Conservation (phyloP, 1,284 basidiomycete species). For the Ustilago sp. region DNA sequence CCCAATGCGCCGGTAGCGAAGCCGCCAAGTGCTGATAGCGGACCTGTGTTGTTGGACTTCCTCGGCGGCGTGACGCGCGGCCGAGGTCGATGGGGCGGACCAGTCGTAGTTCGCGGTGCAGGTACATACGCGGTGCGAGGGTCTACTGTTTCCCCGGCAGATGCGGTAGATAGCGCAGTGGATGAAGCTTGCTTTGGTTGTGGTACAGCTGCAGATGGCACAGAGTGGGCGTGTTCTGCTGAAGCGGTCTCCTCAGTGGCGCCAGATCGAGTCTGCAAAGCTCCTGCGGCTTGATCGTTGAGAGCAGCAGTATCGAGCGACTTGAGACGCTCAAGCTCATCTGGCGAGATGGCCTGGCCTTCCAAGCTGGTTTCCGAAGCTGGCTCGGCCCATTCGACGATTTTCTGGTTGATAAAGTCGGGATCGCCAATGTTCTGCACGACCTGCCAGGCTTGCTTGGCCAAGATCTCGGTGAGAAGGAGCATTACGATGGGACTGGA, state of each 20-base stretch:
- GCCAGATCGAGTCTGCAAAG: background rate
- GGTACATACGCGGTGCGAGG: conserved; percentile 3
- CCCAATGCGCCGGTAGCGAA: conserved; percentile 48
- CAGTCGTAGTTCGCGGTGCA: conserved; percentile 9
- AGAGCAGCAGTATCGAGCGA: conserved; percentile 29
- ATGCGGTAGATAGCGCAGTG: background rate
- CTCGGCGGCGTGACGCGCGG: conserved; percentile 35
- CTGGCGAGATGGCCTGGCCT: conserved; percentile 39
- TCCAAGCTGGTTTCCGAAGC: conserved; percentile 50
- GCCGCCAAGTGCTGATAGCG: conserved; percentile 44
- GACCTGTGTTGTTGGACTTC: conserved; percentile 33
- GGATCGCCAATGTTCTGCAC: conserved; percentile 58
- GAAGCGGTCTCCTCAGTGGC: background rate
- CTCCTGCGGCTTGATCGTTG: conserved; percentile 14
- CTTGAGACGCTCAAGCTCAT: conserved; percentile 44
- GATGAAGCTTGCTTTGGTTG: background rate
- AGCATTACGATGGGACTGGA: conserved; percentile 50
- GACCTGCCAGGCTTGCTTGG: conserved; percentile 62
- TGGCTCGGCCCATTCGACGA: conserved; percentile 55
- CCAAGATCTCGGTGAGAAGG: conserved; percentile 57
- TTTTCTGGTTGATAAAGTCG: conserved; percentile 62
- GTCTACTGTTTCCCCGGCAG: background rate
- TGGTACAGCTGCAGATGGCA: background rate
- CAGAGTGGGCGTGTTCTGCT: background rate
- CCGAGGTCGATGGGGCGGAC: conserved; percentile 9